A percentile compares a stretch with the other conserved stretches of the same genome.
Evolutionary conservation across 2,329 filamentous ascomycete genomes (phyloP).

Genomic region (Rhynchosporium agropyri): DNA sequence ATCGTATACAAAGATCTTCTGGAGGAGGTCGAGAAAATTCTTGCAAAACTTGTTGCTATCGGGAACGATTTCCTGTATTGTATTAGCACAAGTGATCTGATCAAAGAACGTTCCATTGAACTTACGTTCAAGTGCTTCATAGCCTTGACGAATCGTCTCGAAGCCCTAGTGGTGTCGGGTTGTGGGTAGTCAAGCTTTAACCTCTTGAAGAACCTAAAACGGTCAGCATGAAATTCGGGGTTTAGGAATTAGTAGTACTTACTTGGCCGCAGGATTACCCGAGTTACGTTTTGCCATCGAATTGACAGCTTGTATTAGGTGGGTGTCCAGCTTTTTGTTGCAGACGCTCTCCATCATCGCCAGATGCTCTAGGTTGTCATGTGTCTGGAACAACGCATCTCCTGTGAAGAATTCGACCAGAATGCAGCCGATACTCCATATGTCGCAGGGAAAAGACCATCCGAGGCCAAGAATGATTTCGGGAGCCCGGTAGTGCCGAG

Average conservation of each 20-base stretch:
- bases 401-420: conserved; percentile 73
- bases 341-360: conserved; percentile 77
- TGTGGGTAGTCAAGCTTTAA: conserved; percentile 67
- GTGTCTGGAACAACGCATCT: conserved; percentile 71
- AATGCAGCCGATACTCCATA: conserved; percentile 75
- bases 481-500: conserved; percentile 69
- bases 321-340: conserved; percentile 58
- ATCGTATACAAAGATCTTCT: conserved; percentile 71
- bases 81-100: conserved; percentile 29
- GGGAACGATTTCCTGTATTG: conserved; percentile 65
- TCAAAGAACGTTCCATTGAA: conserved; percentile 18
- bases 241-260: conserved; percentile 40
- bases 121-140: conserved; percentile 69
- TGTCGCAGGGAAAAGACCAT: conserved; percentile 73
- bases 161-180: conserved; percentile 64
- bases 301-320: conserved; percentile 60
- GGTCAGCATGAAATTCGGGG: conserved; percentile 38
- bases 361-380: conserved; percentile 71
- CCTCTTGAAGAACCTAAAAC: conserved; percentile 65
- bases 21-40: conserved; percentile 65
- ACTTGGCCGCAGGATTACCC: conserved; percentile 67
- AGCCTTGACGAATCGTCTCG: conserved; percentile 68
- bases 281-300: conserved; percentile 59
- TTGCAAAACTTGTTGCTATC: conserved; percentile 59
- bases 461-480: conserved; percentile 72